Percentiles rank a stretch among this genome's conserved stretches.
These are phyloP conservation scores for Cercospora sesami DNA, from an alignment of 2,329 filamentous ascomycete species.

Conservation along the genomic window DNA sequence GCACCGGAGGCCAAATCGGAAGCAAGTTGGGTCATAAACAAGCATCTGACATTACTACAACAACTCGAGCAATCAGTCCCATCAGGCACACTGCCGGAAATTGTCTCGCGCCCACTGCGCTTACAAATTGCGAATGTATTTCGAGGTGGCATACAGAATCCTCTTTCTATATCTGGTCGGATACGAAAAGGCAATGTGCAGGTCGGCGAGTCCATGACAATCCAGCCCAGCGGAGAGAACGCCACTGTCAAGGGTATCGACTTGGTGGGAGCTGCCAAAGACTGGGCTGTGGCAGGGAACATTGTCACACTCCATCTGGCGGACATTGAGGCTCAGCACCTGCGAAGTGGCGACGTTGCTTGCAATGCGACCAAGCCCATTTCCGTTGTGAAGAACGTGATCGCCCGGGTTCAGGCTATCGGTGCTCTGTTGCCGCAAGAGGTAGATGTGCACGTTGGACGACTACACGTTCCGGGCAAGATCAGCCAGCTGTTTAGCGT, in stretches of 20 bases:
- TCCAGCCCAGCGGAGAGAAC: conserved; percentile 78
- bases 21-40: conserved; percentile 71
- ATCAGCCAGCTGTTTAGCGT: conserved; percentile 71
- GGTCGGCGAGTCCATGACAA: conserved; percentile 73
- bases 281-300: conserved; percentile 92
- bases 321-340: conserved; percentile 75
- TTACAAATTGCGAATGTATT: conserved; percentile 89
- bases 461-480: conserved; percentile 74
- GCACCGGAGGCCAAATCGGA: conserved; percentile 50
- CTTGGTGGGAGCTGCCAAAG: conserved; percentile 68
- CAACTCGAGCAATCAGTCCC: conserved; percentile 83
- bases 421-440: conserved; percentile 85
- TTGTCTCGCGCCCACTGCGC: conserved; percentile 73
- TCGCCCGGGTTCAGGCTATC: conserved; percentile 82
- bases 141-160: conserved; percentile 73
- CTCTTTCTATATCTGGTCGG: conserved; percentile 80
- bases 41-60: conserved; percentile 67
- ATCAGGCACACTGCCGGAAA: conserved; percentile 43
- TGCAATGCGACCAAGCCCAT: conserved; percentile 66
- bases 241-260: conserved; percentile 81
- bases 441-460: conserved; percentile 83
- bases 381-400: conserved; percentile 69
- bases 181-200: conserved; percentile 83
- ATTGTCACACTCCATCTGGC: conserved; percentile 80
- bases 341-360: conserved; percentile 79